Evolutionary conservation across 2,329 filamentous ascomycete species (phyloP), one percentile per base, ranked within the genome.

Genomic region (Fusarium graminum): DNA sequence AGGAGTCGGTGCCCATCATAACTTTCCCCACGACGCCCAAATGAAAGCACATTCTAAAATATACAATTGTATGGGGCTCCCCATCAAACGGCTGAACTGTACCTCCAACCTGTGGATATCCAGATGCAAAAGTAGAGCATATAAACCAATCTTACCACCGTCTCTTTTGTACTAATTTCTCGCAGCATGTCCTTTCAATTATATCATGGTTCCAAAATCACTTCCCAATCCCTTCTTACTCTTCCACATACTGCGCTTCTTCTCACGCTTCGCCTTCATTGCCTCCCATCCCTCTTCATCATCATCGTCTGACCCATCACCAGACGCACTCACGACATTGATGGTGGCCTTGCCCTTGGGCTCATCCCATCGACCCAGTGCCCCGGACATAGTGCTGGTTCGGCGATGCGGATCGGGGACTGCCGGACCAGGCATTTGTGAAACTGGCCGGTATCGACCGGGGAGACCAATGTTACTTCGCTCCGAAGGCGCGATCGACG

Each of bases 401-500:
- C 75, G 67, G 70, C 77, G 71, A 65, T 76, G 75, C 59, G 53
- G 68, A 47, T 69, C 66, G 19, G 63, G 74, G 66, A 42, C 78
- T 72, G 56, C 71, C 1, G 70, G 66, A 10, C 70, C 71, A 8
- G 81, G 82, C 53, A 85, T 81, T 40, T 90, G 90, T 0, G 92
- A 93, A 1, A 98, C 94, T 2, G 95, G 93, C 43, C 95, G 88
- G 79, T 99, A 99, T 42, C 95, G 89, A 30, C 92, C 90, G 10
- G 95, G 93, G 51, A 97, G 85, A 16, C 95, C 95, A 63, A 97
- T 83, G 76, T 96, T 98, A 83, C 94, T 98, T 63, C 95, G 90
- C 80, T 98, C 95, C 7, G 93, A 97, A 2, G 95, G 95, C 4
- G 95, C 94, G 69, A 99, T 97, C 1, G 94, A 98, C 1, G 93